Percentiles rank a stretch among this genome's conserved stretches.
phyloP scores from a whole-genome alignment of 441 rosid species.

The Sinapis alba region DNA sequence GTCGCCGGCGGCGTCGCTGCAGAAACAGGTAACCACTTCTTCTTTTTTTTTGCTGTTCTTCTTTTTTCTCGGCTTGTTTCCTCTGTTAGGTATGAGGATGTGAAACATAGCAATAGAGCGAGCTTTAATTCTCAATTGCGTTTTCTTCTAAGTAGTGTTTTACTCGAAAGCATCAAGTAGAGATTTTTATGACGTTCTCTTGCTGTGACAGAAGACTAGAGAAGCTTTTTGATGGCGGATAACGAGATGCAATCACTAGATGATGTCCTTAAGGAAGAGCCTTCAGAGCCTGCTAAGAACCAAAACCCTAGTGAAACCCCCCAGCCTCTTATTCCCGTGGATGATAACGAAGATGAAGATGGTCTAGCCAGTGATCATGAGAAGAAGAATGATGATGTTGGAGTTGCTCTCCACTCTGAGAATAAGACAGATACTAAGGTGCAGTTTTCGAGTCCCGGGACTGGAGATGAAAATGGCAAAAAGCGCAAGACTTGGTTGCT shows the following conservation, averaged over 20 bases:
- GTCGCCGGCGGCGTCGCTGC: slow-evolving; percentile 28
- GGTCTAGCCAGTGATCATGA: slow-evolving; percentile 15
- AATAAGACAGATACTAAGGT: background rate
- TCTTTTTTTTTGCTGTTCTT: background rate
- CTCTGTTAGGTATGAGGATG: background rate
- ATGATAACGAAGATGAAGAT: background rate
- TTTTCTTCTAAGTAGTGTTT: too few relatives aligned
- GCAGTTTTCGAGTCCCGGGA: slow-evolving; percentile 32
- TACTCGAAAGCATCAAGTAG: background rate
- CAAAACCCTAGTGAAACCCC: slow-evolving; percentile 34
- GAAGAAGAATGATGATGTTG: background rate
- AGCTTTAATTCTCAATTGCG: too few relatives aligned
- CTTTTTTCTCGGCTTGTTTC: background rate
- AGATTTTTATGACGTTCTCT: slow-evolving; percentile 20
- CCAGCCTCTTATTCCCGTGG: background rate
- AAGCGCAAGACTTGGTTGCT: slow-evolving; percentile 69
- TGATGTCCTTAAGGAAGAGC: slow-evolving; percentile 39
- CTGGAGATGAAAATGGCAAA: slow-evolving; percentile 41
- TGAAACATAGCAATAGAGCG: background rate
- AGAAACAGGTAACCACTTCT: slow-evolving; percentile 35
- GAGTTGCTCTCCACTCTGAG: background rate
- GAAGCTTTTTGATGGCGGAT: slow-evolving; percentile 55
- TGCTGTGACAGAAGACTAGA: slow-evolving; percentile 46
- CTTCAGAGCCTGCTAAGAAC: slow-evolving; percentile 21
- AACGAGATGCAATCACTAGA: slow-evolving; percentile 48